Base-by-base conservation (phyloP, 2,329 filamentous ascomycete genomes). In the Trichophaea hybrida region DNA sequence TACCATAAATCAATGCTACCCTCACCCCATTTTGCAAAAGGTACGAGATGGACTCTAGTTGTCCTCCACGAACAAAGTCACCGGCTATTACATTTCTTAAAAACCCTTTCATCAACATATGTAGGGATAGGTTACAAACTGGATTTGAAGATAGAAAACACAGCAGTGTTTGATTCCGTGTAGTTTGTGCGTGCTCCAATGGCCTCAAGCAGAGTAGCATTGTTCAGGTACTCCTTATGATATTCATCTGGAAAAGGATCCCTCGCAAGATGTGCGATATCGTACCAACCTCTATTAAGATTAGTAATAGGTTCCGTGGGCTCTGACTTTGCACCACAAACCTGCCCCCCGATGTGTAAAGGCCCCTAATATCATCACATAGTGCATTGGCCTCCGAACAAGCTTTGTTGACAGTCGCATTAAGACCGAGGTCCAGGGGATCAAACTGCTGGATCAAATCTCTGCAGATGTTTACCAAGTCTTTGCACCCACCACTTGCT, bases 1-100 rank as follows among this genome's bases (percentile, higher is more conserved):
- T 79, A 43, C 80, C 80, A 69, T 91, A 87, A 58, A 89, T 78
- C 61, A 93, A 73, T 5, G 84, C 83, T 13, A 93, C 78, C 8
- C 81, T 82, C 15, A 88, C 78, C 12, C 82, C 83, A 1, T 74
- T 75, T 17, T 79, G 75, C 57, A 86, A 74, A 24, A 86, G 77
- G 12, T 75, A 72, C 56, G 82, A 81, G 12, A 86, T 74, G 58
- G 80, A 75, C 62, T 76, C 71, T 38, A 84, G 73, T 67, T 82
- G 78, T 64, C 80, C 79, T 13, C 79, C 78, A 67, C 82, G 83
- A 55, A 82, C 78, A 64, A 80, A 81, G 70, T 86, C 84, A 48
- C 77, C 78, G 2, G 75, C 76, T 61, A 24, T 15, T 32, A 55
- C 24, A 38, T 37, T 33, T 24, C 10, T 61, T 12, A 63, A 58